Base-by-base conservation (phyloP, 352 stramenopile species). In the Thalassiosira mediterranea region DNA sequence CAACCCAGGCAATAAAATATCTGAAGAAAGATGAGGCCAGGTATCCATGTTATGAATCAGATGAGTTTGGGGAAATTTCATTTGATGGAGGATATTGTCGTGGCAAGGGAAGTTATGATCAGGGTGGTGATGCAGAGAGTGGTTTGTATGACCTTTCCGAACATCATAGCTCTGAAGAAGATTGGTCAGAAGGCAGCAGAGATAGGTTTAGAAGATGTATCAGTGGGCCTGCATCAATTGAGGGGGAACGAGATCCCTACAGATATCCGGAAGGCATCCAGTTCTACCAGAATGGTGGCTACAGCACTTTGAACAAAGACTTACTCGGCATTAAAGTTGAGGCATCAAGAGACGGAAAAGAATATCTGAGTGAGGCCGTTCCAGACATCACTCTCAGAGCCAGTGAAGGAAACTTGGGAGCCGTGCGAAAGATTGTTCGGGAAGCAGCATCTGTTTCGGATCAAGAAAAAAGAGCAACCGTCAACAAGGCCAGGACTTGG, bases 401-500 rank as follows among this genome's bases (percentile, higher is more conserved):
- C 17, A 19, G 10, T 8, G 23, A 58, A 34, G 49, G 49, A 28
- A 58, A 58, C 32, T 19, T 58, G 4, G 3, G 4, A 21, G 49
- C 49, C 5, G 49, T 58, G 17, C 7, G 19, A 58, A 32, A 10
- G 13, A 58, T 58, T 37, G 49, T 58, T 17, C 3, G 32, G 28
- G 49, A 8, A 37, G 49, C 49, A 25, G 28, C 5, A 10, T 8
- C 4, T 10, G 49, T 32, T 37, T 58, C 23, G 7, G 28, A 38
- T 34, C 28, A 34, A 57, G 31, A 64, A 56, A 34, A 52, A n/a
- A 7, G 25, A 10, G 23, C 19, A 42, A 52, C 54, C 4, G 19
- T 64, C 8, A 42, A 64, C 54, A 34, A 42, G 57, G 31, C 26
- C 10, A 52, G 54, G 21, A 34, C 13, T n/a, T 52, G 19, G 38